Conservation (phyloP, 495 filamentous ascomycete species). For the Aspergillus panamensis region DNA sequence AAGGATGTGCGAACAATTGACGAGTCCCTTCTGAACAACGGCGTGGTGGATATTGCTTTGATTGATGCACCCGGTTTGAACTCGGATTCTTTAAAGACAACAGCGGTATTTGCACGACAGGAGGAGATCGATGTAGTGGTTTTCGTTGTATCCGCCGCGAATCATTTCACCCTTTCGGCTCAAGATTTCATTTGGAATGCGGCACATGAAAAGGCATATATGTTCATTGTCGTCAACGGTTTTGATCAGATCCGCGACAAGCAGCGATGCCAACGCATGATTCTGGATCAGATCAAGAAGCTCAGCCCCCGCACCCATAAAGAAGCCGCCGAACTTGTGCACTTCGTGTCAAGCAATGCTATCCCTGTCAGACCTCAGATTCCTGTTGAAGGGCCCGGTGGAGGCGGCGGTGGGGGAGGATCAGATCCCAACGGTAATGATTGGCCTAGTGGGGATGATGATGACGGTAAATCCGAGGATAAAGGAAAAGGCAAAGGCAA, state of each 20-base stretch:
- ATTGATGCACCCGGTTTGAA: conserved; percentile 97
- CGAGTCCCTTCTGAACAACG: conserved; percentile 93
- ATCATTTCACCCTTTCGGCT: conserved; percentile 94
- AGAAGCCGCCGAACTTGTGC: conserved; percentile 87
- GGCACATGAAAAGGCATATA: conserved; percentile 94
- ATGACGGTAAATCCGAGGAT: conserved; percentile 48
- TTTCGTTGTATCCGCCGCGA: conserved; percentile 94
- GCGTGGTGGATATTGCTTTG: conserved; percentile 94
- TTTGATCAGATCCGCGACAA: conserved; percentile 94
- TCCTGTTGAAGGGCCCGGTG: conserved; percentile 45
- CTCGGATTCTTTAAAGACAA: conserved; percentile 92
- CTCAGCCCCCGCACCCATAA: conserved; percentile 90
- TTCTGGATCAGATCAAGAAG: conserved; percentile 78
- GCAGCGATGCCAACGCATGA: conserved; percentile 79
- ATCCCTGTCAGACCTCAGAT: conserved; percentile 68
- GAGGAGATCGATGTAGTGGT: conserved; percentile 99
- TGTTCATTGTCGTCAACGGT: conserved; percentile 98
- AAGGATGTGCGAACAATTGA: conserved; percentile 88
- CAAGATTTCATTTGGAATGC: conserved; percentile 97
- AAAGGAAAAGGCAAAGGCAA: conserved; percentile 70
- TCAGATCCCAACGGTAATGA: conserved; percentile 43
- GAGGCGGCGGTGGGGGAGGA: conserved; percentile 50
- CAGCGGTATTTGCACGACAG: conserved; percentile 91
- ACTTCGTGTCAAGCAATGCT: conserved; percentile 96
- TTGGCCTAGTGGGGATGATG: conserved; percentile 33